Evolutionary conservation across 352 stramenopile species (phyloP).

Genomic region (Phytophthora ramorum): DNA sequence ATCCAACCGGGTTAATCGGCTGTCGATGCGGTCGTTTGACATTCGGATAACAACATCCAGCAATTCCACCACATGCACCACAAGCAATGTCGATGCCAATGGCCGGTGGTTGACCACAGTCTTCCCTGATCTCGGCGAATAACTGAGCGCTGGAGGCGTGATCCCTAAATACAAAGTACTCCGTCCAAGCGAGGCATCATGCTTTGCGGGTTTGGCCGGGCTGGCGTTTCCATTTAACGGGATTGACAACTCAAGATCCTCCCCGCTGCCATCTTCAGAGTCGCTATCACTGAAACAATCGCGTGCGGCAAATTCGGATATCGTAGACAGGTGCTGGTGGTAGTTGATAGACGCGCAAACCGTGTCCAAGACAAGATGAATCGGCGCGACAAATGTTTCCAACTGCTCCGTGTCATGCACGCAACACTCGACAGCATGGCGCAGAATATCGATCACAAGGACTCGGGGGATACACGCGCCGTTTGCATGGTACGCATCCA

Average conservation of each 20-base stretch:
- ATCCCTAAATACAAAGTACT: constrained; percentile 33
- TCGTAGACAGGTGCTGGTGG: constrained; percentile 77
- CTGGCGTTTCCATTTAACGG: constrained; percentile 14
- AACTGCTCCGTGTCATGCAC: constrained; percentile 46
- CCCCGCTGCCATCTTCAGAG: constrained; percentile 49
- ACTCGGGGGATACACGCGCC: constrained; percentile 52
- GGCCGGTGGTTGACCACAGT: constrained; percentile 67
- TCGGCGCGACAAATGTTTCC: constrained; percentile 53
- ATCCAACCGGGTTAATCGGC: constrained; percentile 55
- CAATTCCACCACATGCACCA: constrained; percentile 72
- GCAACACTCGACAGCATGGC: constrained; percentile 60
- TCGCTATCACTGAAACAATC: constrained; percentile 80
- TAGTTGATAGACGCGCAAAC: constrained; percentile 81
- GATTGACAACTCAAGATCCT: constrained; percentile 12
- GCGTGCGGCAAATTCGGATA: constrained; percentile 71
- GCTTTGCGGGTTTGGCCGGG: constrained; percentile 28
- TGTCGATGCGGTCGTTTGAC: constrained; percentile 68
- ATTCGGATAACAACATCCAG: constrained; percentile 68
- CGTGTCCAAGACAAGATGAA: constrained; percentile 62
- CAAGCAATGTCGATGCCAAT: constrained; percentile 66
- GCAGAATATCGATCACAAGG: constrained; percentile 68
- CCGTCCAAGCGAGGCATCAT: constrained; percentile 9
- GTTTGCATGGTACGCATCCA: constrained; percentile 64
- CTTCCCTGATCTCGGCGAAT: constrained; percentile 57
- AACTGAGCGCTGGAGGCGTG: constrained; percentile 33